These are phyloP conservation scores for Blastomyces emzantsi DNA, from an alignment of 2,329 filamentous ascomycete genomes.

Conservation along the genomic window DNA sequence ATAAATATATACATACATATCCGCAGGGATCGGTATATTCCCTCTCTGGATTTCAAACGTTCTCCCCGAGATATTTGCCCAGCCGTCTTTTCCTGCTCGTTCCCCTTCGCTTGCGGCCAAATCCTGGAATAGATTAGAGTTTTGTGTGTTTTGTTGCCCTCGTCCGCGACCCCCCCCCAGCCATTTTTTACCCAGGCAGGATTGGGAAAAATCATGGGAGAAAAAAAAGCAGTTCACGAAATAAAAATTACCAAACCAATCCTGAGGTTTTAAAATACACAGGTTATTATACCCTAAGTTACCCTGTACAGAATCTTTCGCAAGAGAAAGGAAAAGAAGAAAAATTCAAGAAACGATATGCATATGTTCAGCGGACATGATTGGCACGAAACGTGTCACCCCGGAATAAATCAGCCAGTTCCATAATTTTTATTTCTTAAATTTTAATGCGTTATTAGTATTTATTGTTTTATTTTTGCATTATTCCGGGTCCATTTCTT, in stretches of 20 bases:
- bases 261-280: not conserved
- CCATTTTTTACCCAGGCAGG: not conserved
- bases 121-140: not conserved
- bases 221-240: not conserved
- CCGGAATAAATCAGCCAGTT: not conserved
- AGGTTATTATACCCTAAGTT: not conserved
- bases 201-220: not conserved
- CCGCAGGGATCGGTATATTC: not conserved
- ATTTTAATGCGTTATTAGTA: not conserved
- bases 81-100: not conserved
- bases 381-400: not conserved
- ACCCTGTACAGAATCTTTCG: not conserved
- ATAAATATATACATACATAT: not conserved
- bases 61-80: not conserved
- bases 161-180: not conserved
- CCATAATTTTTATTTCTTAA: not conserved
- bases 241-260: not conserved
- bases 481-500: not conserved
- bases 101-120: not conserved
- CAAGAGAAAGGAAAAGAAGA: not conserved
- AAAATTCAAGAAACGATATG: not conserved
- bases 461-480: conserved; percentile 4
- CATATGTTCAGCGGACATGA: not conserved
- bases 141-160: not conserved
- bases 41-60: not conserved